Evolutionary conservation across 345 rosid genomes (phyloP).

Genomic region (Eucalyptus marginata): DNA sequence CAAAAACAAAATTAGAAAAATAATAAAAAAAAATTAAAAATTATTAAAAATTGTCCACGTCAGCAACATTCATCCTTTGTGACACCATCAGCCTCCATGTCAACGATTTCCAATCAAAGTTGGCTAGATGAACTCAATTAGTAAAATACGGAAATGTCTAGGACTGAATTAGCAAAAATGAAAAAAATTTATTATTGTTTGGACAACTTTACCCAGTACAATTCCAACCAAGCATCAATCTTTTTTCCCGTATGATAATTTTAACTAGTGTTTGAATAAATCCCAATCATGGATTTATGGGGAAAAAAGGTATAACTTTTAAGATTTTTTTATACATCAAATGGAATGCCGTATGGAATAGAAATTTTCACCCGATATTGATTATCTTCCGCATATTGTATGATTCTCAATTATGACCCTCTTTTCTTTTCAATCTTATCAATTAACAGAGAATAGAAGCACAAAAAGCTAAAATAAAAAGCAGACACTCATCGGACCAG

Average conservation of each 20-base stretch:
- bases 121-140: no score
- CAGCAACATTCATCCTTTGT: no score
- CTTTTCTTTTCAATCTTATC: not conserved
- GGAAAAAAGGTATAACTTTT: not conserved
- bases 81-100: fast-evolving
- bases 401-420: not conserved
- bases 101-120: no score
- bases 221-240: not conserved
- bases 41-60: no score
- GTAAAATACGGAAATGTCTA: no score
- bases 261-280: not conserved
- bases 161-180: no score
- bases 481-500: not conserved
- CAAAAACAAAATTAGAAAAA: no score
- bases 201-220: not conserved
- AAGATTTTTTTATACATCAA: not conserved
- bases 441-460: not conserved
- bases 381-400: not conserved
- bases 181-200: no score
- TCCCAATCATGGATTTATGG: not conserved
- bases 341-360: not conserved
- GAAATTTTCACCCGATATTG: not conserved
- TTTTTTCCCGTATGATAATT: not conserved
- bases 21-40: no score
- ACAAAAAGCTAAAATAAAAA: not conserved